Evolutionary conservation across 2,329 filamentous ascomycete species (phyloP), one percentile per base, ranked within the genome.

Genomic region (Dothistroma septosporum): DNA sequence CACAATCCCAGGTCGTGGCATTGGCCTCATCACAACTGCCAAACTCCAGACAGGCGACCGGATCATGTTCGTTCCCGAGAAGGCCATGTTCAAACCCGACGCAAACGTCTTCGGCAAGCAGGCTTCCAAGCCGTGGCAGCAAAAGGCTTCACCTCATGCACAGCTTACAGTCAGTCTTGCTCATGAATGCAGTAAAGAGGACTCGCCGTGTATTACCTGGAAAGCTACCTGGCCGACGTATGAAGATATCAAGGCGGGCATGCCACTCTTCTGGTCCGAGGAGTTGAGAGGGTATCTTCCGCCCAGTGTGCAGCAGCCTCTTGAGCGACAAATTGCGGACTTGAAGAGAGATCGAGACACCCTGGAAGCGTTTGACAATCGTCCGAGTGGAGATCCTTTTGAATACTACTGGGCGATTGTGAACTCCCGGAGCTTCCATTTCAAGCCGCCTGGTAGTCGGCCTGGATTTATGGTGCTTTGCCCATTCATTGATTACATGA

Each of bases 401-500:
- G 75, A 76, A 5, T 85, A 86, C 69, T 78, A 80, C 66, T 87
- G 85, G 85, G 75, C 85, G 22, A 80, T 86, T 59, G 80, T 85
- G 16, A 85, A 85, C 65, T 85, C 83, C 0, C 76, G 85, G 65
- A 82, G 81, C 28, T 87, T 87, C 68, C 85, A 83, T 69, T 86
- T 82, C 76, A 76, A 82, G 47, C 77, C 73, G 53, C 75, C 75
- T 9, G 78, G 69, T 48, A 71, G 68, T 73, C 82, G 66, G 14
- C 73, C 77, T 24, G 87, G 90, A 67, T 84, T 84, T 68, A 84
- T 90, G 78, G 84, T 84, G 10, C 80, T 91, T 66, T 87, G 87
- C 73, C 89, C 89, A 0, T 86, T 90, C 37, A 85, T 87, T 1
- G 89, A 92, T 72, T 84, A 89, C 58, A 87, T 91, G 78, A 92